Evolutionary conservation across 768 basidiomycete species (phyloP), one percentile per base, ranked within the genome.

Genomic region (Leucosporidium scottii): DNA sequence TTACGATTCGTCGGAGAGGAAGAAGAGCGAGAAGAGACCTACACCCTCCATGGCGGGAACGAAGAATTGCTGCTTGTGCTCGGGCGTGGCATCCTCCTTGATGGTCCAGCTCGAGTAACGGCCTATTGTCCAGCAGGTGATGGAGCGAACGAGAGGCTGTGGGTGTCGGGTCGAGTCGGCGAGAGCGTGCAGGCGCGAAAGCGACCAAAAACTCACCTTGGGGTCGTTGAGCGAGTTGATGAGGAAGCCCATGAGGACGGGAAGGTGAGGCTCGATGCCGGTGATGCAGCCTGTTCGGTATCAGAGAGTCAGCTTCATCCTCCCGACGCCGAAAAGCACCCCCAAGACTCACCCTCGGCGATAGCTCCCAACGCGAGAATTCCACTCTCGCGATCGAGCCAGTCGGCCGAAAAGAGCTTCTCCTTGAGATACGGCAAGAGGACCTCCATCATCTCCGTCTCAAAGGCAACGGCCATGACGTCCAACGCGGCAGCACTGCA

Each of bases 51-150:
- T 90, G 20, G 93, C 94, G 0, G 96, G 96, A 36, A 98, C 87
- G 77, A 99, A 99, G 80, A 88, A 98, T 64, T 82, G 83, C 62
- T 83, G 87, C 79, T 89, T 90, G 81, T 94, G 93, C 61, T 93
- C 91, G 82, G 31, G 85, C 84, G 76, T 88, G 86, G n/a, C 90
- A 34, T 66, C 75, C 31, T 77, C 78, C 61, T 74, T 75, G 65
- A 81, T 91, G 74, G 89, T 91, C 96, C 96, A 99, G 76, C 89
- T 91, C 39, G 94, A 91, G 79, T 99, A 99, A 60, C 96, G 87
- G 21, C 96, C 94, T n/a, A 99, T 83, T 0, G 94, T 97, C 96
- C 96, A 99, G 78, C 96, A 99, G 21, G 93, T 92, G 75, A 99
- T 99, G 3, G 96, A 97, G 65, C 96, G 87, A 13, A 99, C 91